phyloP scores from a whole-genome alignment of 2,329 filamentous ascomycete genomes.

The Fusarium drepaniforme region DNA sequence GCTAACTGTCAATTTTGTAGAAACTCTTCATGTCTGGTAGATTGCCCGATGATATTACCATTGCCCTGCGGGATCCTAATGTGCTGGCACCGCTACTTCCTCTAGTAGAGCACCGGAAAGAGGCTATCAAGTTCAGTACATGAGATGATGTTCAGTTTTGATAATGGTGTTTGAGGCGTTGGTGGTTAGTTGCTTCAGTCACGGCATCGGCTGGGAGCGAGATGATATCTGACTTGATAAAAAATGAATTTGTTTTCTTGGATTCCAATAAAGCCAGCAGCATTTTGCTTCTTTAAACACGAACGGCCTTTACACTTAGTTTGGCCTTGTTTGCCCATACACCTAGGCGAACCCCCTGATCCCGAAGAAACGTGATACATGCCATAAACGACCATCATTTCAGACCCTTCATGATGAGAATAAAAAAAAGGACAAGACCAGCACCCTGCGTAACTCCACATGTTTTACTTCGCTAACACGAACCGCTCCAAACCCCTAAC shows the following conservation, averaged over 20 bases:
- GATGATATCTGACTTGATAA: conserved; percentile 11
- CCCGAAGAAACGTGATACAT: conserved; percentile 21
- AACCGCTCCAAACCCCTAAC: conserved; percentile 17
- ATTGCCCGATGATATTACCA: conserved; percentile 78
- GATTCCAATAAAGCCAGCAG: conserved; percentile 32
- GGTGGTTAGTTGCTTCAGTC: conserved; percentile 12
- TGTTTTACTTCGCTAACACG: conserved; percentile 19
- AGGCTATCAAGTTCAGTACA: conserved; percentile 53
- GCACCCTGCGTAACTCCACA: conserved; percentile 31
- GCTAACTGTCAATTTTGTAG: conserved; percentile 46
- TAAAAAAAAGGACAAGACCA: neutral
- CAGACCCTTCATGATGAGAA: conserved; percentile 24
- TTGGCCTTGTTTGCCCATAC: conserved; percentile 7
- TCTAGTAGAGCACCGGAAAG: conserved; percentile 75
- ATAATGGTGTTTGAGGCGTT: conserved; percentile 35
- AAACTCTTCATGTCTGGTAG: conserved; percentile 62
- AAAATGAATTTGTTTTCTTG: conserved; percentile 30
- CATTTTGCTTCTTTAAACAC: conserved; percentile 11
- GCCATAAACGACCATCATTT: conserved; percentile 36
- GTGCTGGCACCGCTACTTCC: conserved; percentile 77
- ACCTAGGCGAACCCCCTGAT: neutral
- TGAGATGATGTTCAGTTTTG: neutral
- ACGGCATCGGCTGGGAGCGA: conserved; percentile 12
- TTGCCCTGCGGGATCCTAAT: conserved; percentile 84
- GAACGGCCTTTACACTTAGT: neutral